phyloP scores from a whole-genome alignment of 768 basidiomycete genomes.

The Amanita rubescens region DNA sequence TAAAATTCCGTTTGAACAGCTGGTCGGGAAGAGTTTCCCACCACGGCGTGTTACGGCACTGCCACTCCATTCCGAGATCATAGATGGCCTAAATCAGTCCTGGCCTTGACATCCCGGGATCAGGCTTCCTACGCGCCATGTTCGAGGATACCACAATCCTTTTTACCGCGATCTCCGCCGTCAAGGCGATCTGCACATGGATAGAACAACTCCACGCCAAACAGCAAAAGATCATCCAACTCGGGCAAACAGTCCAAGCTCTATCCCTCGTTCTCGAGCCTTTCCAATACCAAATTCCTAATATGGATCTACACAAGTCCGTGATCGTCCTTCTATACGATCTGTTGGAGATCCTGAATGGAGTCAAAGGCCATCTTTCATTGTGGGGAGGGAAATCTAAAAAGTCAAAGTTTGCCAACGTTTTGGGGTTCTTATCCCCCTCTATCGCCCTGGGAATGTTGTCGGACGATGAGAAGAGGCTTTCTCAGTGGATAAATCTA shows the following conservation, averaged over 20 bases:
- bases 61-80: too few relatives aligned
- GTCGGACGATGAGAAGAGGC: constrained; percentile 16
- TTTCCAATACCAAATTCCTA: neutral
- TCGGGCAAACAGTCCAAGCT: neutral
- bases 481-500: constrained; percentile 18
- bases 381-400: constrained; percentile 12
- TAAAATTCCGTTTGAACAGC: too few relatives aligned
- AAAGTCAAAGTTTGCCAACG: constrained; percentile 4
- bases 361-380: constrained; percentile 14
- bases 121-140: too few relatives aligned
- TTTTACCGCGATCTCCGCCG: too few relatives aligned
- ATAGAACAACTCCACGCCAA: neutral
- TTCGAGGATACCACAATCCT: too few relatives aligned
- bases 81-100: too few relatives aligned
- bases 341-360: constrained; percentile 14
- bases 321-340: constrained; percentile 7
- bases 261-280: neutral
- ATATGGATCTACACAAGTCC: neutral
- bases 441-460: constrained; percentile 13
- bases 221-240: neutral
- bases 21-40: too few relatives aligned
- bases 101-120: too few relatives aligned
- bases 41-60: too few relatives aligned
- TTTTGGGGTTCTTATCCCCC: constrained; percentile 16
- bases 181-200: too few relatives aligned